Evolutionary conservation across 2,329 filamentous ascomycete species (phyloP).

Genomic region (Nemania diffusa): DNA sequence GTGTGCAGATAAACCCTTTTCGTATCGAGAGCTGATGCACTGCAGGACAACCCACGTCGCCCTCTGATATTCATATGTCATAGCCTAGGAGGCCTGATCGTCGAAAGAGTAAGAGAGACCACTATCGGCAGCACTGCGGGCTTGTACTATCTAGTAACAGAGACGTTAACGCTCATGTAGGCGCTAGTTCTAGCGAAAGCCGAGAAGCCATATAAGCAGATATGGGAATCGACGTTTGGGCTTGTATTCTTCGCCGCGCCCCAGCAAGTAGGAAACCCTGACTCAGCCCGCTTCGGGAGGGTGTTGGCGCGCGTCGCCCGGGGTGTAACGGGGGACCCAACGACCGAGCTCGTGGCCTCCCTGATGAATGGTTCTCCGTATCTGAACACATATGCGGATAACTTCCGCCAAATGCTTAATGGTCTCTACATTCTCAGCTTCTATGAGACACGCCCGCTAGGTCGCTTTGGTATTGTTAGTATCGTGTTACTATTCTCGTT

Average conservation of each 20-base stretch:
- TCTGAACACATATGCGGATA: conserved; percentile 10
- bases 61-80: conserved; percentile 20
- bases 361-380: neutral
- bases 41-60: neutral
- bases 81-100: conserved; percentile 14
- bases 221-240: conserved; percentile 21
- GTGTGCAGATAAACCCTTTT: neutral
- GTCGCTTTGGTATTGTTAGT: conserved; percentile 5
- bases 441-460: conserved; percentile 16
- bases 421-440: conserved; percentile 25
- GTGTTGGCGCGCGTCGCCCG: conserved; percentile 1
- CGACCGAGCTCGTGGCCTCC: conserved; percentile 12
- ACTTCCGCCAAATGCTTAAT: conserved; percentile 21
- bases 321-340: neutral
- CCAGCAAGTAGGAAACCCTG: conserved; percentile 7
- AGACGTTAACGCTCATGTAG: neutral
- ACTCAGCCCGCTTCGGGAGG: conserved; percentile 1
- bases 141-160: neutral
- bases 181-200: conserved; percentile 18
- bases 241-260: conserved; percentile 23
- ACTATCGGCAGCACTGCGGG: neutral
- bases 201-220: conserved; percentile 2
- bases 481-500: neutral
- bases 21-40: neutral
- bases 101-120: conserved; percentile 2